Percentiles rank a stretch among this genome's conserved stretches.
Conservation (phyloP, 345 rosid species). For the Firmiana major region DNA sequence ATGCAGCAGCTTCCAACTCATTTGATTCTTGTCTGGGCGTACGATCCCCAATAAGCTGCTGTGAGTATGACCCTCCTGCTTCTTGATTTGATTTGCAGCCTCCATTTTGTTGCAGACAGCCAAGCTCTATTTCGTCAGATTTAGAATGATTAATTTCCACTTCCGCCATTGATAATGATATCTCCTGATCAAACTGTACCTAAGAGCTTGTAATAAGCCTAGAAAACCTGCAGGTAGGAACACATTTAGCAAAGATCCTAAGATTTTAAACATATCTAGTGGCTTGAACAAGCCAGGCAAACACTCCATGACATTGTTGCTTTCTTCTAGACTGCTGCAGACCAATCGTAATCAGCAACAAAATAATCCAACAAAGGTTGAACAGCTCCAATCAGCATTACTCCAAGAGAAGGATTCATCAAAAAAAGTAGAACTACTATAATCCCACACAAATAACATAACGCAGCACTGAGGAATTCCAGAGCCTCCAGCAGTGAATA, state of each 20-base stretch:
- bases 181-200: slow-evolving; percentile 25
- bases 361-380: slow-evolving; percentile 43
- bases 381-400: slow-evolving; percentile 63
- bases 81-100: slow-evolving; percentile 12
- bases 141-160: slow-evolving; percentile 13
- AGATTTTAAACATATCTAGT: slow-evolving; percentile 27
- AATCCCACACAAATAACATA: slow-evolving; percentile 29
- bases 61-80: slow-evolving; percentile 14
- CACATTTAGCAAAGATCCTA: slow-evolving; percentile 40
- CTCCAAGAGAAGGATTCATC: slow-evolving; percentile 62
- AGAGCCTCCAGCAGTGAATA: slow-evolving; percentile 46
- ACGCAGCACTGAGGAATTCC: slow-evolving; percentile 44
- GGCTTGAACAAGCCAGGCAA: slow-evolving; percentile 57
- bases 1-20: slow-evolving; percentile 17
- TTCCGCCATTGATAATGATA: slow-evolving; percentile 38
- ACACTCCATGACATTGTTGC: slow-evolving; percentile 56
- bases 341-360: slow-evolving; percentile 61
- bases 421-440: slow-evolving; percentile 44
- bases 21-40: slow-evolving; percentile 19
- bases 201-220: slow-evolving; percentile 37
- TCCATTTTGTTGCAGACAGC: slow-evolving; percentile 16
- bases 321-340: slow-evolving; percentile 64
- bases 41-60: slow-evolving; percentile 21
- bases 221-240: slow-evolving; percentile 53
- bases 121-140: slow-evolving; percentile 23